Conservation (phyloP, 139 green algal genomes). For the Parachlorella kessleri region DNA sequence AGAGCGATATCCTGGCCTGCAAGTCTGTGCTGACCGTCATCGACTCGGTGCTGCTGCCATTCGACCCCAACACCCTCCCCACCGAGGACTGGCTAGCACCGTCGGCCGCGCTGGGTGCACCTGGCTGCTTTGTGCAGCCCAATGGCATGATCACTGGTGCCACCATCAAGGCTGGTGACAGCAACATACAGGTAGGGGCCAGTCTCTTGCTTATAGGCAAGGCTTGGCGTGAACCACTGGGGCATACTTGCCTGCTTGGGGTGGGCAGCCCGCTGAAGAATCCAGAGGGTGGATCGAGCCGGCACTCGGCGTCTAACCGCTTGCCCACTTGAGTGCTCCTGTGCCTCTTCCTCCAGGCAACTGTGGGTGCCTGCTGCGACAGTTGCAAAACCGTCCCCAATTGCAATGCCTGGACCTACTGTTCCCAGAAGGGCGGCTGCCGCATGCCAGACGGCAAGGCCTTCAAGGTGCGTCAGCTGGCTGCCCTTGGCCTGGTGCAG, state of each 20-base stretch:
- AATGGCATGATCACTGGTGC: constrained; percentile 14
- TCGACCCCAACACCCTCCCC: constrained; percentile 6
- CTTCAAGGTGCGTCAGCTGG: neutral
- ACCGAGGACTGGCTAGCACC: neutral
- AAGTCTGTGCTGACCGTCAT: constrained; percentile 44
- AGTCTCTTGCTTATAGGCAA: too few relatives aligned
- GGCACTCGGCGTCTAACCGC: too few relatives aligned
- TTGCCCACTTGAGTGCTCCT: too few relatives aligned
- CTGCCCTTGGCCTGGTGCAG: too few relatives aligned
- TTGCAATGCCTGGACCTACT: constrained; percentile 38
- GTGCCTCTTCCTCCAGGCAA: neutral
- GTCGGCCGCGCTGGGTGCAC: neutral
- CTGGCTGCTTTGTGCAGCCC: constrained; percentile 15
- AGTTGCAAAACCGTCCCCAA: constrained; percentile 4
- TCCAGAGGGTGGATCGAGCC: too few relatives aligned
- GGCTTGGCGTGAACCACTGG: too few relatives aligned
- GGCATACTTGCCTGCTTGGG: too few relatives aligned
- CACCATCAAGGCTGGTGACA: constrained; percentile 1
- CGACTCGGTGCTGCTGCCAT: constrained; percentile 45
- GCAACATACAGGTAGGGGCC: constrained; percentile 14
- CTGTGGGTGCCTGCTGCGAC: constrained; percentile 30
- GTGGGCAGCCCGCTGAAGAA: too few relatives aligned
- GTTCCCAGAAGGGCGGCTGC: constrained; percentile 35
- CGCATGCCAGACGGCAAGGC: neutral
- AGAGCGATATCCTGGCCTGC: constrained; percentile 34